Conservation (phyloP, 352 stramenopile species). For the Saprolegnia diclina region DNA sequence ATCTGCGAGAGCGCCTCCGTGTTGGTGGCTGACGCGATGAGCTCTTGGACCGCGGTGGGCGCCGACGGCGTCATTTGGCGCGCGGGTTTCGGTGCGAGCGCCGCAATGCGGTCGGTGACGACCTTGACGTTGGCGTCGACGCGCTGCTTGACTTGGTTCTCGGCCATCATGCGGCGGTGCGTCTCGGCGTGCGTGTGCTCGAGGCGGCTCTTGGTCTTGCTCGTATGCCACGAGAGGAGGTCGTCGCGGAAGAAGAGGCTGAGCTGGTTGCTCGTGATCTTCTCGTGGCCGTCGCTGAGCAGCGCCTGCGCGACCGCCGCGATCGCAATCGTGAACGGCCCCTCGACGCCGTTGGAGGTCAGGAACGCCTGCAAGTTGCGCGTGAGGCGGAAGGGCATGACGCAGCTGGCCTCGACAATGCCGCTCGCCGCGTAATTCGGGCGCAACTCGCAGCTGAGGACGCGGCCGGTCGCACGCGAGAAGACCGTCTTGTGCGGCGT, state of each 20-base stretch:
- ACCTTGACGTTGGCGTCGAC: constrained; percentile 82
- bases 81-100: constrained; percentile 55
- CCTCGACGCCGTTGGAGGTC: constrained; percentile 73
- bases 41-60: constrained; percentile 54
- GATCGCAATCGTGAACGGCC: constrained; percentile 82
- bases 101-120: constrained; percentile 71
- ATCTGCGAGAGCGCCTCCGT: constrained; percentile 77
- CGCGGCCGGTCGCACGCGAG: constrained; percentile 62
- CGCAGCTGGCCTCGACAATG: constrained; percentile 67
- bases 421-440: constrained; percentile 77
- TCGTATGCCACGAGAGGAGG: constrained; percentile 81
- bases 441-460: constrained; percentile 82
- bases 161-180: constrained; percentile 36
- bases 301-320: constrained; percentile 71
- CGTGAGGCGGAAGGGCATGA: constrained; percentile 86
- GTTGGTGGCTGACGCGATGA: constrained; percentile 78
- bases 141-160: constrained; percentile 75
- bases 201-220: constrained; percentile 54
- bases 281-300: constrained; percentile 64
- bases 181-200: constrained; percentile 39
- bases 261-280: constrained; percentile 77
- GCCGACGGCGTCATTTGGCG: constrained; percentile 30
- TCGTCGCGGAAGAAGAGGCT: constrained; percentile 86
- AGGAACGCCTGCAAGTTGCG: constrained; percentile 87
- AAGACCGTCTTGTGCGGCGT: constrained; percentile 81